Percentiles rank a stretch among this genome's conserved stretches.
phyloP scores from a whole-genome alignment of 2,329 filamentous ascomycete genomes.

The Fusarium clavum region DNA sequence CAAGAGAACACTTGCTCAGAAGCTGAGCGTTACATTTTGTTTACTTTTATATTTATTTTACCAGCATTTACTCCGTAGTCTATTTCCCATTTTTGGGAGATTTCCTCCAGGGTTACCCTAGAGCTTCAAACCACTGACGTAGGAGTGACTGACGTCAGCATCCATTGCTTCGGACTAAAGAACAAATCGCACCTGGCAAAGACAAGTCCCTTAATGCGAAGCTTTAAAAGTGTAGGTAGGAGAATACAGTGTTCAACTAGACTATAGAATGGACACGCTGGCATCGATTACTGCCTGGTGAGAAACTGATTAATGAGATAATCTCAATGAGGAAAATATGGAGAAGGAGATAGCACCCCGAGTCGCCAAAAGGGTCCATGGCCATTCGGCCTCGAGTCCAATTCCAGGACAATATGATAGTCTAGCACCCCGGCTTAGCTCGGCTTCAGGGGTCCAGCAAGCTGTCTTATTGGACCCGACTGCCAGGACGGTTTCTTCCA shows the following conservation, averaged over 20 bases:
- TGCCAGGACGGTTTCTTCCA: background rate
- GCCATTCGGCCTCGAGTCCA: background rate
- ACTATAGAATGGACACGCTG: background rate
- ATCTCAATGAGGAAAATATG: slow-evolving; percentile 23
- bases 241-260: background rate
- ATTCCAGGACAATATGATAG: slow-evolving; percentile 20
- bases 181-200: background rate
- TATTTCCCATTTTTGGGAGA: background rate
- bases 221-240: background rate
- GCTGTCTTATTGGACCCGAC: slow-evolving; percentile 19
- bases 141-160: slow-evolving; percentile 35
- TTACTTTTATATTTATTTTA: no score
- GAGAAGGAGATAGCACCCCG: slow-evolving; percentile 23
- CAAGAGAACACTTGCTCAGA: background rate
- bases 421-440: background rate
- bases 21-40: background rate
- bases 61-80: background rate
- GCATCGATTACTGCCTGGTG: background rate
- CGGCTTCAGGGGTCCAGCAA: slow-evolving; percentile 23
- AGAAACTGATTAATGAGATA: background rate
- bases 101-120: background rate
- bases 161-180: background rate
- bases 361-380: slow-evolving; percentile 29
- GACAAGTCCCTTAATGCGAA: background rate
- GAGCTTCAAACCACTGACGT: slow-evolving; percentile 22